A percentile compares a stretch with the other conserved stretches of the same genome.
phyloP scores from a whole-genome alignment of 192 early-diverging fungal genomes.

The Backusella liffmaniae region DNA sequence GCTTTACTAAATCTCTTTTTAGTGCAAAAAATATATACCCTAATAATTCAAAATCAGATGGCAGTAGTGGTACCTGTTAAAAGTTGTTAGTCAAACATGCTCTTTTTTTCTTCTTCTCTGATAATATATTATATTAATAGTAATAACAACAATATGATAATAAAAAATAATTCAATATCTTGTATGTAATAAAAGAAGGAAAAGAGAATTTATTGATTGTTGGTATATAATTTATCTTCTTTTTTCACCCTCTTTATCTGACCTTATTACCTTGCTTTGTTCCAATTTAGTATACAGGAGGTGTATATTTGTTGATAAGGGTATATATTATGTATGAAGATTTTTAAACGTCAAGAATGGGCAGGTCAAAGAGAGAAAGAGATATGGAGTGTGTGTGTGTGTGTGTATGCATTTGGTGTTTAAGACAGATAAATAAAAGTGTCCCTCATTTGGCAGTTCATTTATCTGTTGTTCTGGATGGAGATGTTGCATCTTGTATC shows the following conservation, averaged over 20 bases:
- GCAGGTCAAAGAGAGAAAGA: background rate
- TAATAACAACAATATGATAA: background rate
- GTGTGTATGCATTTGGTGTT: background rate
- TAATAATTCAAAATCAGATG: constrained; percentile 23
- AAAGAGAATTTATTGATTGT: background rate
- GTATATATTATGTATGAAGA: background rate
- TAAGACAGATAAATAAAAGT: background rate
- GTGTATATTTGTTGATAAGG: background rate
- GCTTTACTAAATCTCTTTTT: background rate
- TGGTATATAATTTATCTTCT: background rate
- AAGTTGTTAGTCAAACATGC: background rate
- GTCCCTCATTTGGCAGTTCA: background rate
- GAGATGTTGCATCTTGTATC: background rate
- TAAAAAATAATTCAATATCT: background rate
- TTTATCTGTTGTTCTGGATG: background rate
- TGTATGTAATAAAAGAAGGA: background rate
- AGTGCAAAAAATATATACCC: constrained; percentile 28
- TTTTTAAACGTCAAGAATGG: background rate
- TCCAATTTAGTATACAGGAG: background rate
- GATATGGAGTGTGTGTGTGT: background rate
- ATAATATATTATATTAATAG: background rate
- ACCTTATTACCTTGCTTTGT: background rate
- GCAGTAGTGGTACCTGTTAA: constrained; percentile 29
- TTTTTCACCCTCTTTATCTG: background rate
- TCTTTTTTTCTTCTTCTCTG: background rate